A percentile compares a stretch with the other conserved stretches of the same genome.
Conservation (phyloP, 2,329 filamentous ascomycete genomes). For the Chaetomiaceae sp. region DNA sequence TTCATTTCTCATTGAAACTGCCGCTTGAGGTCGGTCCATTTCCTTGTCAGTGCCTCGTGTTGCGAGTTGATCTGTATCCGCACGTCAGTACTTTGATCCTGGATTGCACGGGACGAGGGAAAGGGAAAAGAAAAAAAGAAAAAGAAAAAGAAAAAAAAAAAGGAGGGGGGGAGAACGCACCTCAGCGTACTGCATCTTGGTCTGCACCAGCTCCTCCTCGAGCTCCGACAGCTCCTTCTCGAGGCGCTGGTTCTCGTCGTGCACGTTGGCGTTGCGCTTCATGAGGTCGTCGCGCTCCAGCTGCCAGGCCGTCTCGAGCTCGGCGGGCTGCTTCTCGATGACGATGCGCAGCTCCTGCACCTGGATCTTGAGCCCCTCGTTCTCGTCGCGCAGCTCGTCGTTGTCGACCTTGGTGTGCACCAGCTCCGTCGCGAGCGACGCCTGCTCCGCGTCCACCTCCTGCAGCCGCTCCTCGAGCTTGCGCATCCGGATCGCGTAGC, state of each 20-base stretch:
- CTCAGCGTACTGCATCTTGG: constrained; percentile 94
- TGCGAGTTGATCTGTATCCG: constrained; percentile 51
- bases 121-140: too few species aligned
- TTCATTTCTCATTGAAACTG: constrained; percentile 43
- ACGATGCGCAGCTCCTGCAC: constrained; percentile 80
- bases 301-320: constrained; percentile 78
- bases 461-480: constrained; percentile 83
- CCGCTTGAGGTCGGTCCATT: constrained; percentile 69
- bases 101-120: neutral
- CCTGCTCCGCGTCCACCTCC: constrained; percentile 84
- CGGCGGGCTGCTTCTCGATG: constrained; percentile 82
- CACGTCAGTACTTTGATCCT: neutral
- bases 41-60: constrained; percentile 69
- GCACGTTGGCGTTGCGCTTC: constrained; percentile 86
- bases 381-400: constrained; percentile 80
- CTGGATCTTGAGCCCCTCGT: constrained; percentile 80
- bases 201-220: constrained; percentile 85
- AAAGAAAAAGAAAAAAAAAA: too few species aligned
- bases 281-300: constrained; percentile 88
- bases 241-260: constrained; percentile 83
- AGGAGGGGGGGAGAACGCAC: constrained; percentile 51
- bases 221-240: constrained; percentile 89
- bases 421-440: constrained; percentile 83
- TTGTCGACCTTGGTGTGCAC: constrained; percentile 93
- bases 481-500: constrained; percentile 71